phyloP scores from a whole-genome alignment of 805 yeast genomes.

The Lipomyces chichibuensis region DNA sequence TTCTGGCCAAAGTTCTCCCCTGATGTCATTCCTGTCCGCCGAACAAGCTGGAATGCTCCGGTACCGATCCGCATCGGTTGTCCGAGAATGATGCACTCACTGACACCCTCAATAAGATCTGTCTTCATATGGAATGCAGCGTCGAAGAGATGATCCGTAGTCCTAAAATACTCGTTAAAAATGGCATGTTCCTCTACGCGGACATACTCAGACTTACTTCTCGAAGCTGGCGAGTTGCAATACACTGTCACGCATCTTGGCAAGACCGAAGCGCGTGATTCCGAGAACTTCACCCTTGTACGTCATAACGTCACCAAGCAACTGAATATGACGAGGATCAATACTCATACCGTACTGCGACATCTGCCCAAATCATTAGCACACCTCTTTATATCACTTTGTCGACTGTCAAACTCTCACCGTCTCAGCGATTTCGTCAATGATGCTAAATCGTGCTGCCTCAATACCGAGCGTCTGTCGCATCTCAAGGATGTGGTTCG shows the following conservation, averaged over 20 bases:
- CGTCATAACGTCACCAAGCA: constrained; percentile 97
- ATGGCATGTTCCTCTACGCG: neutral
- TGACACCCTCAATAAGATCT: constrained; percentile 94
- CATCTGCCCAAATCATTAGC: constrained; percentile 53
- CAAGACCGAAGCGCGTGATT: constrained; percentile 95
- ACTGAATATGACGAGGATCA: constrained; percentile 98
- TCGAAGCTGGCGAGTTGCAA: constrained; percentile 96
- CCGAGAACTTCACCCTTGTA: constrained; percentile 98
- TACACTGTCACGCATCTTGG: constrained; percentile 98
- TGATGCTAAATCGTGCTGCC: constrained; percentile 93
- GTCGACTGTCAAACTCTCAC: neutral
- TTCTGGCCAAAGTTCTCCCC: constrained; percentile 42
- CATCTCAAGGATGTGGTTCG: constrained; percentile 92
- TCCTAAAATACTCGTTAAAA: constrained; percentile 42
- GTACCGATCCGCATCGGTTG: constrained; percentile 98
- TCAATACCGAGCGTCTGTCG: constrained; percentile 91
- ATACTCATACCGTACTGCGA: constrained; percentile 99
- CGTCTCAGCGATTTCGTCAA: constrained; percentile 92
- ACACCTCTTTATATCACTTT: neutral
- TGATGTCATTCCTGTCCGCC: constrained; percentile 24
- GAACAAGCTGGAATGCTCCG: constrained; percentile 81
- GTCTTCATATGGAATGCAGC: constrained; percentile 98
- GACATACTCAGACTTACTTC: constrained; percentile 47
- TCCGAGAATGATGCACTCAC: constrained; percentile 95
- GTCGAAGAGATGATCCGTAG: constrained; percentile 96